A percentile compares a stretch with the other conserved stretches of the same genome.
These are phyloP conservation scores for Venturia carpophila DNA, from an alignment of 2,329 filamentous ascomycete species.

Conservation along the genomic window DNA sequence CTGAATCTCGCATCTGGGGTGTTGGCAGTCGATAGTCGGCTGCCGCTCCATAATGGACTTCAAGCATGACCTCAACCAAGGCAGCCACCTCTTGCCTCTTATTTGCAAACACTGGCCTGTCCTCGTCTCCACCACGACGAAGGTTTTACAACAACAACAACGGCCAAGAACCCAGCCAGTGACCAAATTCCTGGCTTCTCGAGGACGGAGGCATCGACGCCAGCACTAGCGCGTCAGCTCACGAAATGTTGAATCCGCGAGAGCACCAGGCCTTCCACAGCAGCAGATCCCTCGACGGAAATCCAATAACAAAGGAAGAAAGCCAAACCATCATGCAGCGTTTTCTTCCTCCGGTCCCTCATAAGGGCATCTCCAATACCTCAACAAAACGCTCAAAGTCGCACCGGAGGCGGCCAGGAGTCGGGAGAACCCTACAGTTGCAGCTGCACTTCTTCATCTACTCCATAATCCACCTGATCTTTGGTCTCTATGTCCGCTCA, in stretches of 20 bases:
- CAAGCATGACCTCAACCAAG: not conserved
- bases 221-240: not conserved
- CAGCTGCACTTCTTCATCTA: slow-evolving; percentile 62
- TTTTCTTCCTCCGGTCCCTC: slow-evolving; percentile 7
- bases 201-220: too few species aligned
- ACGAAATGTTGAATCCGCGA: slow-evolving; percentile 8
- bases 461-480: slow-evolving; percentile 66
- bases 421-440: slow-evolving; percentile 53
- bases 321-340: slow-evolving; percentile 18
- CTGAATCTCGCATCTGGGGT: not conserved
- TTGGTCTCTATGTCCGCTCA: slow-evolving; percentile 79
- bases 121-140: not conserved
- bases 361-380: not conserved
- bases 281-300: slow-evolving; percentile 18
- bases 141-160: not conserved
- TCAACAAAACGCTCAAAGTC: not conserved
- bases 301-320: slow-evolving; percentile 16
- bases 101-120: not conserved
- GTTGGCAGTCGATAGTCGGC: too few species aligned
- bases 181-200: not conserved
- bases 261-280: slow-evolving; percentile 27
- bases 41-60: too few species aligned
- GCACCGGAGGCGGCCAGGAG: slow-evolving; percentile 22
- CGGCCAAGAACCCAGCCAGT: not conserved
- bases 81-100: not conserved